phyloP scores from a whole-genome alignment of 805 yeast genomes.

The Metschnikowia kofuensis region DNA sequence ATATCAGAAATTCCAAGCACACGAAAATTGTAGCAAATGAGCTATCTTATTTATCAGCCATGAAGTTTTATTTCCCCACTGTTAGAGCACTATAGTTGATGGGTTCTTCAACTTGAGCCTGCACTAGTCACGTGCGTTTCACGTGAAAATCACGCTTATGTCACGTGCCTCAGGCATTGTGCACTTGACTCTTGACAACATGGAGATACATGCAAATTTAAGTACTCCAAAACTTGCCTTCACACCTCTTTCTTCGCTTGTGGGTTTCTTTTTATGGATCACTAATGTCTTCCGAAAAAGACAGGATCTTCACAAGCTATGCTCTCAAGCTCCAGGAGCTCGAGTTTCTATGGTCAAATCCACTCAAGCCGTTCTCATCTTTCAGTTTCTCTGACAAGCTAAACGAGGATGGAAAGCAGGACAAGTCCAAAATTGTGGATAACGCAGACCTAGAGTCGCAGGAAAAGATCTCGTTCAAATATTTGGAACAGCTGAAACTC shows the following conservation, averaged over 20 bases:
- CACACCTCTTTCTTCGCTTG: neutral
- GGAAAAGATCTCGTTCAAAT: neutral
- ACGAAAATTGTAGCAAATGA: no score
- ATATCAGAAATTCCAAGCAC: no score
- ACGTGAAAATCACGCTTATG: no score
- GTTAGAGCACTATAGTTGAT: no score
- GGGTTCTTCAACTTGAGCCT: no score
- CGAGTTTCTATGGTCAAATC: slow-evolving; percentile 15
- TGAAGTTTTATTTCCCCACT: no score
- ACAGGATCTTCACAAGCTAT: slow-evolving; percentile 1
- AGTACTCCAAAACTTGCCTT: no score
- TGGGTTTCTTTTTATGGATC: neutral
- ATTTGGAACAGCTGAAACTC: neutral
- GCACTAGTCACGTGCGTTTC: no score
- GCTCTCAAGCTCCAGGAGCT: slow-evolving; percentile 18
- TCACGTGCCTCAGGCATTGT: no score
- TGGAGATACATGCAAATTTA: no score
- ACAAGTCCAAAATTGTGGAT: neutral
- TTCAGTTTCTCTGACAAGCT: neutral
- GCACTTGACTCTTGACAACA: no score
- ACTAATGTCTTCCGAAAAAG: slow-evolving; percentile 2
- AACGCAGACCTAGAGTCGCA: neutral
- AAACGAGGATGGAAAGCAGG: neutral
- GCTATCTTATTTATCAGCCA: no score
- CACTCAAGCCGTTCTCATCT: slow-evolving; percentile 11